Percentiles rank a stretch among this genome's conserved stretches.
Evolutionary conservation across 169 alveolate species (phyloP).

Genomic region (Eimeria zaria): DNA sequence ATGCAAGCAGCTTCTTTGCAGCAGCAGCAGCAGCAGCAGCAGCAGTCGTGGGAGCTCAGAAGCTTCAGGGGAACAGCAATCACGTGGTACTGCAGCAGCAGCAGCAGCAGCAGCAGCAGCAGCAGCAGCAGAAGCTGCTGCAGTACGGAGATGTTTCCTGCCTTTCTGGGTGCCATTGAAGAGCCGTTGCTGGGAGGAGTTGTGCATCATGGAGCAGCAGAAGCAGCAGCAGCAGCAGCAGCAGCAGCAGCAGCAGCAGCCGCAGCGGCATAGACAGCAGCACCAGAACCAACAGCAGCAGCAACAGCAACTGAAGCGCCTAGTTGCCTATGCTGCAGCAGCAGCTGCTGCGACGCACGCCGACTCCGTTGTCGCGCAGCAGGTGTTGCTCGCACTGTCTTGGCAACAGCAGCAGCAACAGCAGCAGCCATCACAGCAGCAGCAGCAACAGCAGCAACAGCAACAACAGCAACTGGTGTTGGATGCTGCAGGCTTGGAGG

Average conservation of each 20-base stretch:
- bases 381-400: constrained; percentile 22
- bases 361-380: constrained; percentile 45
- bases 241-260: background rate
- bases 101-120: constrained; percentile 5
- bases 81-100: background rate
- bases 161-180: constrained; percentile 15
- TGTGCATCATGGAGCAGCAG: background rate
- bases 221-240: constrained; percentile 45
- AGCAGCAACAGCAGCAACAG: constrained; percentile 22
- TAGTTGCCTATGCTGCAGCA: constrained; percentile 39
- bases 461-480: constrained; percentile 30
- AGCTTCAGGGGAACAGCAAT: background rate
- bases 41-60: constrained; percentile 3
- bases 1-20: background rate
- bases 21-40: constrained; percentile 39
- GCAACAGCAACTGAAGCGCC: background rate
- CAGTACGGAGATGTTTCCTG: constrained; percentile 39
- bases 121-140: constrained; percentile 57
- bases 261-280: constrained; percentile 48
- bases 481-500: background rate
- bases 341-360: constrained; percentile 41
- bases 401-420: constrained; percentile 50
- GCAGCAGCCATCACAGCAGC: constrained; percentile 34
- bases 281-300: constrained; percentile 26
- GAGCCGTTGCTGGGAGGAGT: background rate